Evolutionary conservation across 2,329 filamentous ascomycete genomes (phyloP), one percentile per base, ranked within the genome.

Genomic region (Apiospora phragmitis): DNA sequence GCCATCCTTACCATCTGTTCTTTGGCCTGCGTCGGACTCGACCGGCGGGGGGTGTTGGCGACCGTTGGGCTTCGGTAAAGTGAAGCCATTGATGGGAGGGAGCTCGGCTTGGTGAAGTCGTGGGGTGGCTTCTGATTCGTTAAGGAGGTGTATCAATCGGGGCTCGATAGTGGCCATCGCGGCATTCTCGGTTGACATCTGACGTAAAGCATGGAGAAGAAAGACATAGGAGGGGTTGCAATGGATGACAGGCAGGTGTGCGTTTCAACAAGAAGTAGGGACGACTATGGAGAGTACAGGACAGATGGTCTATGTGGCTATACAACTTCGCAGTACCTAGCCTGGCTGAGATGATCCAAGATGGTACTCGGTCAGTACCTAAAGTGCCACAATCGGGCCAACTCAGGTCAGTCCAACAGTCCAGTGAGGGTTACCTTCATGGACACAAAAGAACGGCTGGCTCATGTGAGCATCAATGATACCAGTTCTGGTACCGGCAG

Each of bases 151-250:
- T 78, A 91, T 91, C 74, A 91, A 84, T 78, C 89, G 88, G 78
- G 89, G 89, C 85, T 91, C 89, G 81, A 91, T 91, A 77, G 88
- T 91, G 75, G 88, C 88, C 88, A 90, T 90, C 81, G 80, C 88
- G 84, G 74, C 77, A 74, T 74, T 76, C 75, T 75, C 77, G 77
- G 72, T 73, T 73, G 71, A 72, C 72, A 74, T 73, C 73, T 74
- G 70, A 73, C 72, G 72, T 71, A 77, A 77, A 76, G 80, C 83
- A 85, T 85, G 81, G 79, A 81, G 77, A 75, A 38, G 55, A 62
- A 38, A 62, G 55, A 71, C 71, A 71, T 68, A 69, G 69, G 70
- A 72, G 71, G 68, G 51, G 51, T 59, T 14, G 51, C 8, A 35
- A 35, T 29, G 51, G 11, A 38, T 18, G 55, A 35, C 72, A 68